phyloP scores from a whole-genome alignment of 352 stramenopile species.

The Globisporangium emineosum region DNA sequence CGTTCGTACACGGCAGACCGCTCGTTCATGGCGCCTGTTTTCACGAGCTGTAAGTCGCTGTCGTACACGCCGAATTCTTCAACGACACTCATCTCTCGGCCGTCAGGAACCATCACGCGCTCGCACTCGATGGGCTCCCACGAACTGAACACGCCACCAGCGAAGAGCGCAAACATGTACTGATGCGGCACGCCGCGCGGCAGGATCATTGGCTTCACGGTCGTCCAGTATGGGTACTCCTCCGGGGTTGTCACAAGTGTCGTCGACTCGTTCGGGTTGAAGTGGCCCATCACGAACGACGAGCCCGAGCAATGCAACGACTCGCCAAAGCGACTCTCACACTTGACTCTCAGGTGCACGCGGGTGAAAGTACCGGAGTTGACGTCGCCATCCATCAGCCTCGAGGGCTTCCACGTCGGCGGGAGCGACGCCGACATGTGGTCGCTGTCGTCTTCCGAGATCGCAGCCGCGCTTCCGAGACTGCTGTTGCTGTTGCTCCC shows the following conservation, averaged over 20 bases:
- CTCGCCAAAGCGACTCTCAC: constrained; percentile 70
- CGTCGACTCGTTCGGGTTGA: constrained; percentile 87
- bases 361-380: constrained; percentile 83
- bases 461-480: constrained; percentile 15
- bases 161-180: constrained; percentile 92
- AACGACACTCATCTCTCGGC: constrained; percentile 74
- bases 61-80: constrained; percentile 78
- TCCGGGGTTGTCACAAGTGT: constrained; percentile 95
- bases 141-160: constrained; percentile 75
- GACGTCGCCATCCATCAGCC: constrained; percentile 39
- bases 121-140: constrained; percentile 80
- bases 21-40: constrained; percentile 49
- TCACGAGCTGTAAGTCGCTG: constrained; percentile 56
- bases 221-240: constrained; percentile 96
- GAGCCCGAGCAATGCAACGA: constrained; percentile 76
- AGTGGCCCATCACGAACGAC: constrained; percentile 85
- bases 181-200: constrained; percentile 76
- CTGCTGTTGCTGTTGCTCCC: constrained; percentile 20
- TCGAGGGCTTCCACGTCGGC: constrained; percentile 2
- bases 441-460: constrained; percentile 18
- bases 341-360: constrained; percentile 69
- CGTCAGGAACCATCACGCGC: constrained; percentile 70
- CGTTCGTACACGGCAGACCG: constrained; percentile 64
- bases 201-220: constrained; percentile 91
- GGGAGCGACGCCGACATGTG: not conserved